Base-by-base conservation (phyloP, 805 yeast genomes). In the Diddensiella caesifluorescens region DNA sequence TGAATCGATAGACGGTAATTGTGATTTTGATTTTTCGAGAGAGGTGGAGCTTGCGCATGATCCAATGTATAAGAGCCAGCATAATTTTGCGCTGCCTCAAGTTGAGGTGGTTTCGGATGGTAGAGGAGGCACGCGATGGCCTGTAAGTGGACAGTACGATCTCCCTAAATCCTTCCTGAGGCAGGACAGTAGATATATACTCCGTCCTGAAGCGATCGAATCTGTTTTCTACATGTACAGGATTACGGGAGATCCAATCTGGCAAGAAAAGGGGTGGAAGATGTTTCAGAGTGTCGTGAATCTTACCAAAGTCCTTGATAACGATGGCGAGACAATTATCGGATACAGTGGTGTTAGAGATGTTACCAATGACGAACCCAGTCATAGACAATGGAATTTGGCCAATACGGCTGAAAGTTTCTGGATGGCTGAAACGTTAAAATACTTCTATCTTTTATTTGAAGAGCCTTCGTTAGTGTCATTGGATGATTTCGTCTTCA, bases 341-440 rank as follows among this genome's bases (percentile, higher is more conserved):
- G 63, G 60, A 4, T 63, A 55, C 46, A 61, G 73, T 10, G 67
- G 74, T 1, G 53, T 70, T 5, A 40, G 52, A 33, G 74, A 68
- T 42, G 64, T 76, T 2, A 66, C 70, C 0, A 50, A 60, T 10
- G 46, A 58, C 9, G 61, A 63, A 16, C 70, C 68, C 7, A 70
- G 75, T 4, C 70, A 84, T 2, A 74, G 82, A 5, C 63, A 87
- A 49, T 64, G 70, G 38, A 85, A 84, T 57, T 86, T 84, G 38
- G 75, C 85, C 2, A 49, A 55, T 2, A 67, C 70, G 34, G 45
- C 44, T 10, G 54, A 51, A 34, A 80, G 92, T 20, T 87, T 87
- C 69, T 89, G 96, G 96, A 69, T 85, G 51, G 92, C 95, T 1
- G 96, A 89, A 61, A 89, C 97, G 2, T 71, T 89, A 59, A 89